Conservation (phyloP, 331 rosid genomes). For the Malus hybrid region DNA sequence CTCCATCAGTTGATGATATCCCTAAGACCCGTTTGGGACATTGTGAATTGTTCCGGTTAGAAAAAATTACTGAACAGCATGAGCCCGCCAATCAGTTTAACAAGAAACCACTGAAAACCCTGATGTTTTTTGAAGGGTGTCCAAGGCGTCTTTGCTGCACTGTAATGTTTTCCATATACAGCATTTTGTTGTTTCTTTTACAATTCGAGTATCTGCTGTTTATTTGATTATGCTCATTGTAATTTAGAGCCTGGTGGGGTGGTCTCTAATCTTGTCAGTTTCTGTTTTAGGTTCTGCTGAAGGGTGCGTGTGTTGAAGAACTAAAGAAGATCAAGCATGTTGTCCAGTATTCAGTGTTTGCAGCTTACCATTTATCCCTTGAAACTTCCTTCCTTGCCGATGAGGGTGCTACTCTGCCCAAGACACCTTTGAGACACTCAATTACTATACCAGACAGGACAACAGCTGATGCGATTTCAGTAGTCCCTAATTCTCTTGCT, state of each 20-base stretch:
- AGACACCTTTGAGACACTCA: slow-evolving; percentile 34
- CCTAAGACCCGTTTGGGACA: slow-evolving; percentile 70
- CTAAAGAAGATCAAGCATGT: slow-evolving; percentile 89
- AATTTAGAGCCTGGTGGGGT: neutral
- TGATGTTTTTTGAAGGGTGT: slow-evolving; percentile 98
- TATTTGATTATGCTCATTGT: neutral
- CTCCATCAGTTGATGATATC: slow-evolving; percentile 72
- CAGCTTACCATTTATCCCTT: slow-evolving; percentile 96
- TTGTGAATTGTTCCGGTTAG: slow-evolving; percentile 88
- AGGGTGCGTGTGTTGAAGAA: slow-evolving; percentile 66
- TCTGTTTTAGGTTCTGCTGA: slow-evolving; percentile 70
- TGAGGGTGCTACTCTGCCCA: slow-evolving; percentile 94
- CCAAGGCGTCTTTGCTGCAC: slow-evolving; percentile 98
- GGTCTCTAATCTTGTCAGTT: slow-evolving; percentile 23
- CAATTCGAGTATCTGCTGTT: neutral
- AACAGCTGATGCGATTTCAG: slow-evolving; percentile 28
- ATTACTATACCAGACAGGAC: slow-evolving; percentile 32
- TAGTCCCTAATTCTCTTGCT: slow-evolving; percentile 18
- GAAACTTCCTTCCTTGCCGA: slow-evolving; percentile 99
- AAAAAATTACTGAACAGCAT: slow-evolving; percentile 59
- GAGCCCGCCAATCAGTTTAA: slow-evolving; percentile 54
- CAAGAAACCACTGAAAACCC: slow-evolving; percentile 73
- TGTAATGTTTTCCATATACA: slow-evolving; percentile 37
- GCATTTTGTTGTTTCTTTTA: neutral
- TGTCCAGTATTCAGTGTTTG: slow-evolving; percentile 85